A percentile compares a stretch with the other conserved stretches of the same genome.
Evolutionary conservation across 257 asterid species (phyloP).

Genomic region (Penstemon newberryi): DNA sequence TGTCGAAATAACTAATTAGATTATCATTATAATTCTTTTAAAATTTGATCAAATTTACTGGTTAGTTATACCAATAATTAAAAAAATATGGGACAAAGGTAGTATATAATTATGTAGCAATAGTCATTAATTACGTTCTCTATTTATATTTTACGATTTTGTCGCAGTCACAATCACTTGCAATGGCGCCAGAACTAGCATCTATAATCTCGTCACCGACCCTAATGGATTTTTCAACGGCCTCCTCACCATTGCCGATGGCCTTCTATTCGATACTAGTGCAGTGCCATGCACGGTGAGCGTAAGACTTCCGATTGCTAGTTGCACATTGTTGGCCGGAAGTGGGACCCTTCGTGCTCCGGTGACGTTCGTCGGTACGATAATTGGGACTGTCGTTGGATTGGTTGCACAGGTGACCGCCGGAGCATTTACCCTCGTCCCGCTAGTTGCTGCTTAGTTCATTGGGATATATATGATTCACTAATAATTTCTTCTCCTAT

Average conservation of each 20-base stretch:
- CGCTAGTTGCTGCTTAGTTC: not conserved
- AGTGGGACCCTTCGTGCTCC: slow-evolving; percentile 23
- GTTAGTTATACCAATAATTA: no score
- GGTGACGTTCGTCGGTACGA: not conserved
- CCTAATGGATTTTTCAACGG: slow-evolving; percentile 5
- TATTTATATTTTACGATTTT: no score
- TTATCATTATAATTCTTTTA: no score
- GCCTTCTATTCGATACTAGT: not conserved
- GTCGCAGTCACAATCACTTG: slow-evolving; percentile 11
- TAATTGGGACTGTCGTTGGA: slow-evolving; percentile 8
- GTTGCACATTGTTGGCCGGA: slow-evolving; percentile 3
- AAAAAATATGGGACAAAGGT: no score
- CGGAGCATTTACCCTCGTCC: slow-evolving; percentile 13
- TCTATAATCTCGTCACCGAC: slow-evolving; percentile 13
- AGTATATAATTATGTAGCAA: no score
- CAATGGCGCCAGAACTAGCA: slow-evolving; percentile 9
- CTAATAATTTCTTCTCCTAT: no score
- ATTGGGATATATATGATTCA: no score
- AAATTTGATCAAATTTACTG: no score
- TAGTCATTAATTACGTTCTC: no score
- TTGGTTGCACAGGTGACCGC: slow-evolving; percentile 11
- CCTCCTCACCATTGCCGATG: not conserved
- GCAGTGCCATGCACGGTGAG: slow-evolving; percentile 5
- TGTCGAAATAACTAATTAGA: no score
- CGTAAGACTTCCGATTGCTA: slow-evolving; percentile 17